These are phyloP conservation scores for Eremothecium coryli DNA, from an alignment of 1,139 yeast genomes.

Conservation along the genomic window DNA sequence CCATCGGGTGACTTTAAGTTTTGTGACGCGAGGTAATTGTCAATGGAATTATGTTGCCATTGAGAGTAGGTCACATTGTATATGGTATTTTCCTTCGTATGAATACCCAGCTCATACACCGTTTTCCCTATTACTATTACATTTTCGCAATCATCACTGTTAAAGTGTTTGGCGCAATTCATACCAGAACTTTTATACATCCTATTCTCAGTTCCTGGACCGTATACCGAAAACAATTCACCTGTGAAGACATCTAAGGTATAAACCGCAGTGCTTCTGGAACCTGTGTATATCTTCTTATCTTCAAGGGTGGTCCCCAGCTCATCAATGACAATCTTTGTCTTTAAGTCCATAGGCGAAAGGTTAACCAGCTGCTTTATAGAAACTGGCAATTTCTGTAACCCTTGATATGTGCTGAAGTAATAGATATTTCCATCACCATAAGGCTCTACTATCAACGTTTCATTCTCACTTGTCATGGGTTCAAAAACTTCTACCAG, in stretches of 20 bases:
- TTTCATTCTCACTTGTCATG: slow-evolving; percentile 19
- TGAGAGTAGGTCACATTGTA: slow-evolving; percentile 86
- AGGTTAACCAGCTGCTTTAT: slow-evolving; percentile 70
- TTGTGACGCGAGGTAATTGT: slow-evolving; percentile 49
- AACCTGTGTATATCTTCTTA: slow-evolving; percentile 84
- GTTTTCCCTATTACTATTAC: slow-evolving; percentile 33
- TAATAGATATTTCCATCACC: slow-evolving; percentile 82
- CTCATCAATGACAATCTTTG: slow-evolving; percentile 32
- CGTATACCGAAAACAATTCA: slow-evolving; percentile 62
- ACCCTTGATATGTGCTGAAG: slow-evolving; percentile 67
- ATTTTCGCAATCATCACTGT: slow-evolving; percentile 20
- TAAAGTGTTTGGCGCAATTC: slow-evolving; percentile 9
- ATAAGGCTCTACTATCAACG: slow-evolving; percentile 86
- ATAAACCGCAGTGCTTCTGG: slow-evolving; percentile 65
- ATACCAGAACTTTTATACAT: slow-evolving; percentile 11
- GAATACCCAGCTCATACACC: slow-evolving; percentile 51
- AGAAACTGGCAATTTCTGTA: slow-evolving; percentile 73
- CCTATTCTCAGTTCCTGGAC: slow-evolving; percentile 33
- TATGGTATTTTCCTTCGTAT: slow-evolving; percentile 54
- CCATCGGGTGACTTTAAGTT: slow-evolving; percentile 56
- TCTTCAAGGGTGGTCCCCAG: slow-evolving; percentile 43
- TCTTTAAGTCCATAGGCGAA: slow-evolving; percentile 65
- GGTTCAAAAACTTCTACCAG: slow-evolving; percentile 24
- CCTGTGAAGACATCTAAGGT: slow-evolving; percentile 73
- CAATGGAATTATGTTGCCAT: slow-evolving; percentile 91